Conservation (phyloP, 2,329 filamentous ascomycete species). For the Aspergillus tanneri region DNA sequence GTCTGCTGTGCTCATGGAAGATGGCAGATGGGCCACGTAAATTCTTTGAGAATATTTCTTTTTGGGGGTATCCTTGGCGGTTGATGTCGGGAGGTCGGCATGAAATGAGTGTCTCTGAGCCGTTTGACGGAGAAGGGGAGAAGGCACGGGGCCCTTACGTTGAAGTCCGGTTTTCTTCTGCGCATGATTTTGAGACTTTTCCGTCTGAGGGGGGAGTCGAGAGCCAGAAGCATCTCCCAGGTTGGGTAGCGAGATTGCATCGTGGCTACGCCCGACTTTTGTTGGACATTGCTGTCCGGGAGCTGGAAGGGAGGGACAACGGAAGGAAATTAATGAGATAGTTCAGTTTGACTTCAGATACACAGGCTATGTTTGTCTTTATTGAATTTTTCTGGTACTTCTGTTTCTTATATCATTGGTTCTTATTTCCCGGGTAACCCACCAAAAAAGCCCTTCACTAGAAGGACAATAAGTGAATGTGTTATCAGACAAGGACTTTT, state of each 20-base stretch:
- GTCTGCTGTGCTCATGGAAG: slow-evolving; percentile 23
- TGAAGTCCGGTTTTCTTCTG: slow-evolving; percentile 28
- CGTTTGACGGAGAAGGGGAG: slow-evolving; percentile 17
- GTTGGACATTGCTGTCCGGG: slow-evolving; percentile 23
- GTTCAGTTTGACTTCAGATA: too few species aligned
- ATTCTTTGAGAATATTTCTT: slow-evolving; percentile 28
- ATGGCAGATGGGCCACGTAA: slow-evolving; percentile 19
- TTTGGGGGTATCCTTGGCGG: slow-evolving; percentile 33
- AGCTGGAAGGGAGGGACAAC: slow-evolving; percentile 11
- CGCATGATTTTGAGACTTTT: slow-evolving; percentile 31
- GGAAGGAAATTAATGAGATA: too few species aligned
- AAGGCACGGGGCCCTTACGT: slow-evolving; percentile 12
- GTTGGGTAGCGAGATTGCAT: slow-evolving; percentile 25
- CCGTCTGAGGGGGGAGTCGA: slow-evolving; percentile 16
- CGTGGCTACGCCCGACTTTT: slow-evolving; percentile 28
- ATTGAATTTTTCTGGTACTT: too few species aligned
- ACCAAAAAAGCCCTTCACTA: too few species aligned
- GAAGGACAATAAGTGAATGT: too few species aligned
- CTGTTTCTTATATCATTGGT: too few species aligned
- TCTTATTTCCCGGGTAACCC: too few species aligned
- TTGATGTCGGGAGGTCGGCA: slow-evolving; percentile 27
- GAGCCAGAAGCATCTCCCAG: slow-evolving; percentile 26
- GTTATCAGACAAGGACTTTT: too few species aligned
- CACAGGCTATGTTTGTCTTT: too few species aligned
- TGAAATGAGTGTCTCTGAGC: slow-evolving; percentile 29